phyloP scores from a whole-genome alignment of 108 stramenopile species.

The Aurantiochytrium sp. region DNA sequence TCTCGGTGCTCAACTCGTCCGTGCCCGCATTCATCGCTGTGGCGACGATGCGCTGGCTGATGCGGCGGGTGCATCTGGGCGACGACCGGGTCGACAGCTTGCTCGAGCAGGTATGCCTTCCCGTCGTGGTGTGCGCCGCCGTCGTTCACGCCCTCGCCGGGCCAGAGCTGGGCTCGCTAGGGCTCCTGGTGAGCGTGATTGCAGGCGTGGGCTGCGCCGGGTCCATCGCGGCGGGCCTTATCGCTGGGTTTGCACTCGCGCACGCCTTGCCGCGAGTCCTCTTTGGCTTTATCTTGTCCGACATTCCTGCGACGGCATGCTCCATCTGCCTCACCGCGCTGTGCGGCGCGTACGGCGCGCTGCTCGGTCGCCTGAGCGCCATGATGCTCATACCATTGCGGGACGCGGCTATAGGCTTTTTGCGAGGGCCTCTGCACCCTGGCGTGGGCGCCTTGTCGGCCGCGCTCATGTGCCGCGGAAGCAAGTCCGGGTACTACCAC shows the following conservation, averaged over 20 bases:
- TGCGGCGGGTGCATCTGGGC: neutral
- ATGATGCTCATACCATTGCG: neutral
- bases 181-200: neutral
- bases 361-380: neutral
- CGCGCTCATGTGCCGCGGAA: constrained; percentile 63
- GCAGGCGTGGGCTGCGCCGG: neutral
- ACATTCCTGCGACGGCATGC: neutral
- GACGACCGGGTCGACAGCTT: neutral
- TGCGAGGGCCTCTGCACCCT: neutral
- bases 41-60: neutral
- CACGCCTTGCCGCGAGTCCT: neutral
- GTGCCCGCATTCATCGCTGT: neutral
- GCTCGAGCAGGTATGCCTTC: neutral
- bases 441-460: neutral
- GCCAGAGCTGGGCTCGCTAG: neutral
- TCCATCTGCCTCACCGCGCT: neutral
- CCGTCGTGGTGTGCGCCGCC: neutral
- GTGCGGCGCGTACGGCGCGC: neutral
- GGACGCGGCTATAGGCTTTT: neutral
- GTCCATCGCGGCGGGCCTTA: neutral
- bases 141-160: neutral
- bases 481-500: constrained; percentile 74
- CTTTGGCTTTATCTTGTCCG: neutral
- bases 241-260: neutral
- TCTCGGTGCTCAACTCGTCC: neutral